Evolutionary conservation across 495 filamentous ascomycete genomes (phyloP), one percentile per base, ranked within the genome.

Genomic region (Talaromyces adpressus): DNA sequence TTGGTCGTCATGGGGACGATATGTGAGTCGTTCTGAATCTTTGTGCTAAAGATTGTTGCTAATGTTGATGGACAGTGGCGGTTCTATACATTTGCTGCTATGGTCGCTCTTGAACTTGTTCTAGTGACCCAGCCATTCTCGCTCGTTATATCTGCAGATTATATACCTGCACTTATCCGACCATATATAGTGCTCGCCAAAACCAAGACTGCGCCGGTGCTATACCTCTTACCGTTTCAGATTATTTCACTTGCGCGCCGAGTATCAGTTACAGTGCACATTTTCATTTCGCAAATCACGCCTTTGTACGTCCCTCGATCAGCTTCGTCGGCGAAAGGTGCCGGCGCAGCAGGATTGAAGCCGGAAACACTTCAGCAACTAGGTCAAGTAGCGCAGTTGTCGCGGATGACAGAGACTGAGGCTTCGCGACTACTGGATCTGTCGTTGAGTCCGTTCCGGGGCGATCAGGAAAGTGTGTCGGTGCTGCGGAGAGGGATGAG

Each of bases 171-270:
- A 11, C 69, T 91, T 18, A 77, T 79, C 22, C 73, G 72, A 29
- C 22, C 52, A n/a, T 56, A 30, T 14, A 29, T 56, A 4, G 52
- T 23, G 14, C 27, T 56, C 52, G 9, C n/a, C 23, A 29, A 14
- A 56, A 14, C 20, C 52, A 25, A 56, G 3, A 68, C 67, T 7
- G 70, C 68, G 32, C 63, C 84, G 49, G 74, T 73, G 4, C 69
- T 78, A 29, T 87, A 88, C 63, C 89, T 94, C 57, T 79, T 97
- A n/a, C 94, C 91, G 11, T 98, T 96, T 72, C 92, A 98, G 74
- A 82, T 88, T 66, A 79, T 97, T 34, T 68, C 80, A 14, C 81
- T 98, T n/a, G 86, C 89, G 2, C 85, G 92, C 34, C 93, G 89
- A 72, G 72, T 89, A 18, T 82, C 84, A 7, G 78, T 98, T 57